Percentiles rank a stretch among this genome's conserved stretches.
These are phyloP conservation scores for Cicer judaicum DNA, from an alignment of 306 rosid species.

Conservation along the genomic window DNA sequence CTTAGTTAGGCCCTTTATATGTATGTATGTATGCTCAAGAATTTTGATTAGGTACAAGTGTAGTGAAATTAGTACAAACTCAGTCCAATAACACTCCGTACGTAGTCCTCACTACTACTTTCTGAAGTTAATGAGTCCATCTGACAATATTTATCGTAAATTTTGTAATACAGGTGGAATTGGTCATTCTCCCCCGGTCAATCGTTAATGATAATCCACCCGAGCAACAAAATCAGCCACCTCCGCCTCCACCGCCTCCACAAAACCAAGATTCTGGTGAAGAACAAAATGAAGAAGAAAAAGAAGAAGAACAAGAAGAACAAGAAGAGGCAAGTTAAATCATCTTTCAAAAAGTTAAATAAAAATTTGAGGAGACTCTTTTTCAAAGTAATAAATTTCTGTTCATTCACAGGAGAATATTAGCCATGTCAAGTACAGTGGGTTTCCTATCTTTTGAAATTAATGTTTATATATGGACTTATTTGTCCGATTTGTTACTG, in stretches of 20 bases:
- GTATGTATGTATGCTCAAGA: slow-evolving; percentile 37
- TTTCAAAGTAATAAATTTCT: slow-evolving; percentile 20
- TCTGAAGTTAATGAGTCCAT: slow-evolving; percentile 28
- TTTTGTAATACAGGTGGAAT: slow-evolving; percentile 74
- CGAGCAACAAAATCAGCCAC: slow-evolving; percentile 91
- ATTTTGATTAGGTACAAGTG: slow-evolving; percentile 14
- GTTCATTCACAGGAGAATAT: slow-evolving; percentile 29
- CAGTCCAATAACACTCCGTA: not conserved
- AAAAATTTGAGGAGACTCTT: slow-evolving; percentile 10
- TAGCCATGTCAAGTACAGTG: slow-evolving; percentile 31
- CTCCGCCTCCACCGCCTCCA: slow-evolving; percentile 98
- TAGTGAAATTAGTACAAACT: slow-evolving; percentile 21
- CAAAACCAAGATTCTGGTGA: slow-evolving; percentile 90
- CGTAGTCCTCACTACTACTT: not conserved
- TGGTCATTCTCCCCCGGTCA: slow-evolving; percentile 94
- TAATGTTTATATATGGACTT: slow-evolving; percentile 40
- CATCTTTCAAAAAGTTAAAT: slow-evolving; percentile 35
- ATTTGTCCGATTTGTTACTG: slow-evolving; percentile 13
- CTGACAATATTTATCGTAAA: slow-evolving; percentile 32
- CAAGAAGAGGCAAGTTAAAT: slow-evolving; percentile 66
- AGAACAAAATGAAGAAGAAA: slow-evolving; percentile 85
- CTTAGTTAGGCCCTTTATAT: slow-evolving; percentile 19
- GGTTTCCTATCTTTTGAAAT: slow-evolving; percentile 38
- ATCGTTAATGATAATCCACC: slow-evolving; percentile 78
- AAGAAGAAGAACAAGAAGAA: slow-evolving; percentile 71